phyloP scores from a whole-genome alignment of 306 rosid genomes.

The Comarum palustre region DNA sequence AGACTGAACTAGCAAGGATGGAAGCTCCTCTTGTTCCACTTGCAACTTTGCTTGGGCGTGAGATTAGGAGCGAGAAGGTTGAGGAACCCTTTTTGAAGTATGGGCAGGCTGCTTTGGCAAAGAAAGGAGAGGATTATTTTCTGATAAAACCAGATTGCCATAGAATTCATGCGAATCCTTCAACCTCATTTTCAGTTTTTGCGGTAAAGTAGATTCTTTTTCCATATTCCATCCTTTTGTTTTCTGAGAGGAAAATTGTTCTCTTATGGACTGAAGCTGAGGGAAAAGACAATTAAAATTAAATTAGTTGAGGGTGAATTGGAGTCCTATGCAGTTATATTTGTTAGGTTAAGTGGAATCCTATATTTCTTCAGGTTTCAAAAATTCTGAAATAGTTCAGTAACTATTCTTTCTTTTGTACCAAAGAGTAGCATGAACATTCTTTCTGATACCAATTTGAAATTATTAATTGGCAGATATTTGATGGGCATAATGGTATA shows the following conservation, averaged over 20 bases:
- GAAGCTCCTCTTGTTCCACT: conserved; percentile 68
- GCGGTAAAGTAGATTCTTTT: conserved; percentile 58
- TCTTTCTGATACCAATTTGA: conserved; percentile 36
- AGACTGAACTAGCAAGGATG: conserved; percentile 55
- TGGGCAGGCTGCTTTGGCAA: conserved; percentile 98
- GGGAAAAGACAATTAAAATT: background rate
- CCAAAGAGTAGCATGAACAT: conserved; percentile 28
- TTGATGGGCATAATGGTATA: conserved; percentile 96
- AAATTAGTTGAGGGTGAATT: background rate
- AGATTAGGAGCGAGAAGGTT: conserved; percentile 70
- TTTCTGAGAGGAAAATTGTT: background rate
- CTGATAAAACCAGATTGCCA: conserved; percentile 75
- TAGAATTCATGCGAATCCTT: conserved; percentile 65
- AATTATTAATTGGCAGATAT: conserved; percentile 63
- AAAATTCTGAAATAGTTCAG: conserved; percentile 12
- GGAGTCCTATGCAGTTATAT: background rate
- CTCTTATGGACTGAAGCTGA: background rate
- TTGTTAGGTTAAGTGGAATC: conserved; percentile 19
- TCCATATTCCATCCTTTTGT: conserved; percentile 5
- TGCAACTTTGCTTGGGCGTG: conserved; percentile 90
- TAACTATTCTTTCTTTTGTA: conserved; percentile 31
- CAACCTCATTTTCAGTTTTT: conserved; percentile 77
- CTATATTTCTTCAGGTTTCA: conserved; percentile 4
- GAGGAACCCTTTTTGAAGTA: conserved; percentile 79
- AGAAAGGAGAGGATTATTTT: conserved; percentile 97